Percentiles rank a stretch among this genome's conserved stretches.
phyloP scores from a whole-genome alignment of 2,329 filamentous ascomycete genomes.

The Paracorniculantispora psalliotae region DNA sequence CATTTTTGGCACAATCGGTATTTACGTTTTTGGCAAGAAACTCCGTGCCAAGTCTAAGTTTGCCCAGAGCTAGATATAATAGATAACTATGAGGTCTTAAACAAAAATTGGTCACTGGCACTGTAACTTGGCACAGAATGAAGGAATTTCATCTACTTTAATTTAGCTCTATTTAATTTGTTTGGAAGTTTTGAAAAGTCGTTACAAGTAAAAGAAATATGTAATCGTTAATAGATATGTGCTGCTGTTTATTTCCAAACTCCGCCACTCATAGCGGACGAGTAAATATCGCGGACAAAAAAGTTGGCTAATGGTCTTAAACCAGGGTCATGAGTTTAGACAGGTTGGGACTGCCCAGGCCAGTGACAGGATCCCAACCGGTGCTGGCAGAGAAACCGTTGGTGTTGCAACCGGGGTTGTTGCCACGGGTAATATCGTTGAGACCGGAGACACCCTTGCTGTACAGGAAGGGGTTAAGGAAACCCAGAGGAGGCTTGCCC shows the following conservation, averaged over 20 bases:
- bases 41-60: not conserved
- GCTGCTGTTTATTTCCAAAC: not conserved
- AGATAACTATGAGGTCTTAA: too few species aligned
- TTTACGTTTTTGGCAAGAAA: slow-evolving; percentile 13
- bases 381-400: slow-evolving; percentile 11
- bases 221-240: not conserved
- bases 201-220: too few species aligned
- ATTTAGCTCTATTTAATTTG: too few species aligned
- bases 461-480: slow-evolving; percentile 37
- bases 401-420: slow-evolving; percentile 32
- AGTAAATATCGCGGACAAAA: not conserved
- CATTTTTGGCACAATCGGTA: slow-evolving; percentile 12
- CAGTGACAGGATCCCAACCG: slow-evolving; percentile 23
- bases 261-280: not conserved
- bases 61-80: not conserved
- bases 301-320: not conserved
- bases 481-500: slow-evolving; percentile 34
- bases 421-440: slow-evolving; percentile 35
- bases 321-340: slow-evolving; percentile 1
- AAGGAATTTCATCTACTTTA: too few species aligned
- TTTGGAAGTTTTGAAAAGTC: not conserved
- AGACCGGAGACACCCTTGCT: slow-evolving; percentile 28
- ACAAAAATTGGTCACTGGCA: too few species aligned
- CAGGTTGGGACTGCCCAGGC: slow-evolving; percentile 6
- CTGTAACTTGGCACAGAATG: too few species aligned